These are phyloP conservation scores for Tetrapisispora phaffii DNA, from an alignment of 805 yeast species.

Conservation along the genomic window DNA sequence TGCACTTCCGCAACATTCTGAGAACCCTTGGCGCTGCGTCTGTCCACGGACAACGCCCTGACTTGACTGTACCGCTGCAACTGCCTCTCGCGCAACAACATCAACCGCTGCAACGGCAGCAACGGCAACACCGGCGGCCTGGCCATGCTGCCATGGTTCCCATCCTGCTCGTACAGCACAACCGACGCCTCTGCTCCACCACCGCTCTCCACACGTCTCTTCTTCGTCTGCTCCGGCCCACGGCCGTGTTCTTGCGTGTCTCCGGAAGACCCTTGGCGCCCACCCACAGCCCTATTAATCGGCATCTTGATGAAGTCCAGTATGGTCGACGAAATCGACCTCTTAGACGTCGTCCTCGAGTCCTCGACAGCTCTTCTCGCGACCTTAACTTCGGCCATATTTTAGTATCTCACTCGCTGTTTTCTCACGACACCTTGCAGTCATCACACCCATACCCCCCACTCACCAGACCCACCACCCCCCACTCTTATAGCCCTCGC, in stretches of 20 bases:
- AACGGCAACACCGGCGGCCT: slow-evolving; percentile 28
- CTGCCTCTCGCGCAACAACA: slow-evolving; percentile 23
- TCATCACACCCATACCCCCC: too few species aligned
- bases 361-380: neutral
- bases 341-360: slow-evolving; percentile 6
- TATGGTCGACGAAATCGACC: slow-evolving; percentile 24
- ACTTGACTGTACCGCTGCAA: neutral
- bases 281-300: neutral
- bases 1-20: neutral
- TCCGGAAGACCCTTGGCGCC: neutral
- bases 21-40: neutral
- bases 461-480: too few species aligned
- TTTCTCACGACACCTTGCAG: too few species aligned
- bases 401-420: too few species aligned
- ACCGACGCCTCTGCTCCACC: neutral
- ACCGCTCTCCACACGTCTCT: neutral
- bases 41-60: neutral
- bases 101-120: slow-evolving; percentile 24
- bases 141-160: neutral
- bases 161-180: neutral
- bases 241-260: too few species aligned
- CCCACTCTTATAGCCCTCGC: too few species aligned
- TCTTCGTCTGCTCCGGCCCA: too few species aligned
- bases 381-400: too few species aligned
- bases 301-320: slow-evolving; percentile 16